Evolutionary conservation across 768 basidiomycete species (phyloP), one percentile per base, ranked within the genome.

Genomic region (Mycena sanguinolenta): DNA sequence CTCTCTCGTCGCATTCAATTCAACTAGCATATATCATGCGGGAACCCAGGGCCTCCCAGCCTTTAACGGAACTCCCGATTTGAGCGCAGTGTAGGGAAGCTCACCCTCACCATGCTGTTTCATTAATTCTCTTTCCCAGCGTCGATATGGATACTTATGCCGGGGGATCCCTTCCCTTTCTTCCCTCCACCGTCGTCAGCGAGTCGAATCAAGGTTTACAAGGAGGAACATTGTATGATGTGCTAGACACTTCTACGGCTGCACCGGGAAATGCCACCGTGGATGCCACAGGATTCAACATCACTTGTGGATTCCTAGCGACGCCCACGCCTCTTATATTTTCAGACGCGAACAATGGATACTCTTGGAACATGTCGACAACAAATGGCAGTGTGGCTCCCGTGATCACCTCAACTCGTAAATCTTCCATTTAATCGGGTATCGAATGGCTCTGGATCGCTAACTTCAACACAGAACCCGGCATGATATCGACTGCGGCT

Each of bases 191-290:
- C 16, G n/a, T 46, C 27, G 4, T 34, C 16, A 14, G 16, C 7
- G 27, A 39, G n/a, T 13, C 63, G 25, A 55, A 27, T 9, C 39
- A 38, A 4, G 63, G 63, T 21, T 21, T 65, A 21, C 14, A 6
- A 0, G 42, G 38, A 5, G 55, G 64, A 2, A 52, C 57, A 30
- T n/a, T 65, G 27, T 65, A 65, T 30, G 64, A 65, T 50, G 64
- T 65, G 16, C 44, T 50, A 0, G 32, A 50, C 16, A 36, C 1
- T 32, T 4, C 3, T 21, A 44, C 19, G 23, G 2, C 34, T 14
- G 21, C 14, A 9, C 8, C 44, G 1, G 55, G 64, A 3, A 65
- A 30, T 39, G 44, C 46, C 6, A 36, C 30, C 6, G 46, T 58
- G n/a, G 21, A 27, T 8, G 64, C 55, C 23, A 49, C 57, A 3